Base-by-base conservation (phyloP, 495 filamentous ascomycete species). In the Penicillium samsonianum region DNA sequence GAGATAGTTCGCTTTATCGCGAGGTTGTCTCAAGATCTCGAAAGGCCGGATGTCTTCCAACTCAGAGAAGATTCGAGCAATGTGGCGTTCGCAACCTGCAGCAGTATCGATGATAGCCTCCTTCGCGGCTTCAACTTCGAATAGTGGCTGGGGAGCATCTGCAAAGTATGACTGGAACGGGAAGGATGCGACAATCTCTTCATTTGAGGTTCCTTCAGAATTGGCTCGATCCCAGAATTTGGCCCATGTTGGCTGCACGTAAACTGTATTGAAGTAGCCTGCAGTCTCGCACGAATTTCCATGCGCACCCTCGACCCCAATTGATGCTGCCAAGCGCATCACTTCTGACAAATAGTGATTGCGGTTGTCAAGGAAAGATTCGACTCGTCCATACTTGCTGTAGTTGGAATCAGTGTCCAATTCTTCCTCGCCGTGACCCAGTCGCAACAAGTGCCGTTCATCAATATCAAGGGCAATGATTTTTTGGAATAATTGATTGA, bases 401-500 rank as follows among this genome's bases (percentile, higher is more conserved):
- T 93, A 98, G 73, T 80, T 94, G 8, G 82, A 82, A 60, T 92
- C 88, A 0, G 90, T 93, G 41, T 92, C 87, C 14, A 98, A 78
- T 47, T 97, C 95, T 61, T 96, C 92, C 68, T 98, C 94, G 46
- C 94, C 94, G 66, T 96, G 94, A 42, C 94, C 94, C 40, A 99
- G 78, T 40, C 94, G 87, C 46, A 99, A 80, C 41, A 99, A 80
- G 76, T 99, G 95, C 31, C 94, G 88, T 69, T 93, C 89, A 67
- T 99, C 94, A 59, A 99, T 98, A 64, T 98, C 91, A 38, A 98
- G 79, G 6, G 87, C 89, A 38, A 91, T 87, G 57, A 99, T 98
- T 75, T 98, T 99, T 60, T 96, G 90, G 73, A 99, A 99, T n/a
- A 99, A 82, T 69, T 99, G 95, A 65, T 99, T 98, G 47, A 99